Percentiles rank a stretch among this genome's conserved stretches.
phyloP scores from a whole-genome alignment of 495 filamentous ascomycete genomes.

The Daldinia grandis region DNA sequence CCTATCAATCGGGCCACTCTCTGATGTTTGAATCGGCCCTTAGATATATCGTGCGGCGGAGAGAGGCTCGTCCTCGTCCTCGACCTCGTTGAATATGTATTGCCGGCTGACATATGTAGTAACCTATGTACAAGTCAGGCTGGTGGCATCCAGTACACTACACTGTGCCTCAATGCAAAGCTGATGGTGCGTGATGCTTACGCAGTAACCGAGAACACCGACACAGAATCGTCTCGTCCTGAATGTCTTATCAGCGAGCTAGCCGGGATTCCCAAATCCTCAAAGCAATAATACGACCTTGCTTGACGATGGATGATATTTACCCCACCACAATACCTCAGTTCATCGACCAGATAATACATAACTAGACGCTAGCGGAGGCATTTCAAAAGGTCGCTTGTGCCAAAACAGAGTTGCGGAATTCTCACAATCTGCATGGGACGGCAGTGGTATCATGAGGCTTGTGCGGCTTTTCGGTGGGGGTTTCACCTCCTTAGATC shows the following conservation, averaged over 20 bases:
- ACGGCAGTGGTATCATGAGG: slow-evolving; percentile 17
- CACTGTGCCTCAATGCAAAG: slow-evolving; percentile 20
- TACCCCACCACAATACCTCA: slow-evolving; percentile 1
- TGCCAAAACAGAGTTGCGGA: slow-evolving; percentile 19
- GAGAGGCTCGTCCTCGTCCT: slow-evolving; percentile 16
- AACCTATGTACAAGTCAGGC: slow-evolving; percentile 26
- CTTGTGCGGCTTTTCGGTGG: slow-evolving; percentile 25
- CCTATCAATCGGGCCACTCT: slow-evolving; percentile 40
- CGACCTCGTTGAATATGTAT: slow-evolving; percentile 6
- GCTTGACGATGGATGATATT: neutral
- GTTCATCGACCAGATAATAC: slow-evolving; percentile 10
- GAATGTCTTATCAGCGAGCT: slow-evolving; percentile 24
- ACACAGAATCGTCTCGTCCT: slow-evolving; percentile 16
- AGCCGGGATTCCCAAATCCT: slow-evolving; percentile 14
- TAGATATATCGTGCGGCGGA: slow-evolving; percentile 27
- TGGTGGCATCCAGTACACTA: slow-evolving; percentile 16
- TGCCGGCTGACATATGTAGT: neutral
- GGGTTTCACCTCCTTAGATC: slow-evolving; percentile 24
- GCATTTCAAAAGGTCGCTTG: neutral
- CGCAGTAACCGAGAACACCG: slow-evolving; percentile 9
- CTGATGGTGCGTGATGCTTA: slow-evolving; percentile 15
- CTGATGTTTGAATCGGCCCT: slow-evolving; percentile 41
- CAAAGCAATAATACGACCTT: slow-evolving; percentile 9
- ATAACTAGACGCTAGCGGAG: neutral
- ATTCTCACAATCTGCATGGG: slow-evolving; percentile 22